Conservation (phyloP, 129 eudicot species). For the Lonicera japonica region DNA sequence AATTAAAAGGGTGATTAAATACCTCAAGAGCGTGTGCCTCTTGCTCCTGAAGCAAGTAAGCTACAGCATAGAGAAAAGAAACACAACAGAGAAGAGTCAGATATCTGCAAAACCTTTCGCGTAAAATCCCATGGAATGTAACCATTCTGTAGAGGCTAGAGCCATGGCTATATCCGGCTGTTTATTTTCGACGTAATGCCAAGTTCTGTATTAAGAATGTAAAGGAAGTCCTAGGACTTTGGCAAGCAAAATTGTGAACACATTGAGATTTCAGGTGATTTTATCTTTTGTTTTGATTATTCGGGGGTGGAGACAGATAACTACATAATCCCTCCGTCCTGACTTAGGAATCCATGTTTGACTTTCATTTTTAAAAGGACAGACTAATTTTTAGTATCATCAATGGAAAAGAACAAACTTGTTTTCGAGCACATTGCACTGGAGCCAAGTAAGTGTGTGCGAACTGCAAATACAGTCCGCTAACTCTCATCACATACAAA, state of each 20-base stretch:
- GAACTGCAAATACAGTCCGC: no score
- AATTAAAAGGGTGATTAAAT: slow-evolving; percentile 9
- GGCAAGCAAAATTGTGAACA: neutral
- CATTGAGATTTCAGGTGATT: no score
- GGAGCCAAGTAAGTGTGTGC: no score
- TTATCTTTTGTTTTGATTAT: no score
- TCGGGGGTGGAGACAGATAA: no score
- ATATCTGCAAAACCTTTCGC: neutral
- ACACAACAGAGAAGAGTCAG: slow-evolving; percentile 4
- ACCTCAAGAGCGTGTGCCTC: slow-evolving; percentile 93
- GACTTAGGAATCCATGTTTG: no score
- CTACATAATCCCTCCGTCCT: no score
- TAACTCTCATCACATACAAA: no score
- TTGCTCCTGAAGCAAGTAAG: slow-evolving; percentile 85
- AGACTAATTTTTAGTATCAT: no score
- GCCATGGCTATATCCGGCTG: neutral
- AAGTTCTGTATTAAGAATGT: neutral
- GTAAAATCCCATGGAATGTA: neutral
- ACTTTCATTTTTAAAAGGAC: no score
- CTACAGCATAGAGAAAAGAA: slow-evolving; percentile 28
- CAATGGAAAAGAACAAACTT: no score
- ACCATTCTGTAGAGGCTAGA: neutral
- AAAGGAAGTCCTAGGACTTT: neutral
- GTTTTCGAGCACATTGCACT: no score
- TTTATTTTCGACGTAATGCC: neutral